phyloP scores from a whole-genome alignment of 176 grass and related monocot species.

The Oryza officinalis region DNA sequence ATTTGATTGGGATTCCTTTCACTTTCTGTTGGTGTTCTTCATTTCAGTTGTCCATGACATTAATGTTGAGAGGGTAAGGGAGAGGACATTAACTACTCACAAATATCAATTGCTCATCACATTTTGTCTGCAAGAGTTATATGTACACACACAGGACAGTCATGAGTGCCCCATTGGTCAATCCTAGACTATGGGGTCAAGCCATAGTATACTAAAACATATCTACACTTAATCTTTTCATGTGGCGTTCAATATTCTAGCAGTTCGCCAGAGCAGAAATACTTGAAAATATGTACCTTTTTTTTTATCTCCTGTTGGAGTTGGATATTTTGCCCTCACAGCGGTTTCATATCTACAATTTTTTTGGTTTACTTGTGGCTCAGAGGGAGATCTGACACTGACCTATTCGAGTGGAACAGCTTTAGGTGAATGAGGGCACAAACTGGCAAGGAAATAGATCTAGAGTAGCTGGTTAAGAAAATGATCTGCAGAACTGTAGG shows the following conservation, averaged over 20 bases:
- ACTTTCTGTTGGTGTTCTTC: background rate
- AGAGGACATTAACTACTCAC: background rate
- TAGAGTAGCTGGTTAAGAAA: background rate
- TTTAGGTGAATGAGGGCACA: background rate
- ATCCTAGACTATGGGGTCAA: background rate
- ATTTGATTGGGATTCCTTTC: conserved; percentile 8
- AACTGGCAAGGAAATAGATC: background rate
- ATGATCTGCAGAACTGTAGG: background rate
- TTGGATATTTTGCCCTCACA: too few species aligned
- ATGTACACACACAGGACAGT: background rate
- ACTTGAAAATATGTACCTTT: too few species aligned
- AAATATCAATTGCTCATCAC: background rate
- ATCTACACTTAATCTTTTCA: background rate
- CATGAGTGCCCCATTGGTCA: background rate
- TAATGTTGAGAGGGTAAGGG: background rate
- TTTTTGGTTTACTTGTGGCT: too few species aligned
- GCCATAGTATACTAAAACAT: background rate
- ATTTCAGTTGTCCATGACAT: background rate
- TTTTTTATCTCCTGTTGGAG: too few species aligned
- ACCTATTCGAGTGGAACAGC: too few species aligned
- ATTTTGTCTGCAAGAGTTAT: background rate
- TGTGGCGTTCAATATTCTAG: background rate
- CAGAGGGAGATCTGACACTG: too few species aligned
- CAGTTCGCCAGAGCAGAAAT: background rate
- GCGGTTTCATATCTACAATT: too few species aligned